Conservation (phyloP, 306 rosid species). For the Prunus kanzakura region DNA sequence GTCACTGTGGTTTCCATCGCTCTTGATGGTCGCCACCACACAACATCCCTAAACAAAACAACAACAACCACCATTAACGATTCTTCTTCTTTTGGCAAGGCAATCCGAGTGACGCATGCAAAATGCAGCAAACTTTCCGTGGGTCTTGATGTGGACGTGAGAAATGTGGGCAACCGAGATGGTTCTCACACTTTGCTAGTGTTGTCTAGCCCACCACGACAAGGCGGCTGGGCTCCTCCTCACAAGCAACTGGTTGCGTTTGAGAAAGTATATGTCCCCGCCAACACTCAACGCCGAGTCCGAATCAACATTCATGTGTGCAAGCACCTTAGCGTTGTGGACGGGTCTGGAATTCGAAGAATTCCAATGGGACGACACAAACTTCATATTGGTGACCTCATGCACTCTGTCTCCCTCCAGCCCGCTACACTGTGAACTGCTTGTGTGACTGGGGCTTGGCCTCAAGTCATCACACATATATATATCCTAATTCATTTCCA, state of each 20-base stretch:
- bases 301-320: slow-evolving; percentile 66
- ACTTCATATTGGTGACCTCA: slow-evolving; percentile 56
- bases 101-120: slow-evolving; percentile 78
- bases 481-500: not conserved
- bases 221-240: slow-evolving; percentile 55
- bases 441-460: too few species aligned
- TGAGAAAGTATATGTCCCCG: slow-evolving; percentile 58
- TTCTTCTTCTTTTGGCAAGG: slow-evolving; percentile 38
- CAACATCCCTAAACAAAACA: not conserved
- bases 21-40: slow-evolving; percentile 43
- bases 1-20: slow-evolving; percentile 44
- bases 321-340: slow-evolving; percentile 73
- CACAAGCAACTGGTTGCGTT: slow-evolving; percentile 65
- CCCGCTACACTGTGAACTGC: slow-evolving; percentile 32
- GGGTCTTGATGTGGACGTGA: slow-evolving; percentile 51
- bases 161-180: slow-evolving; percentile 61
- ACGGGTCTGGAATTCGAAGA: slow-evolving; percentile 66
- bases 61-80: not conserved
- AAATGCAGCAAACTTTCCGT: slow-evolving; percentile 57
- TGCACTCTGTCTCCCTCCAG: slow-evolving; percentile 61
- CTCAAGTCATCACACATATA: too few species aligned
- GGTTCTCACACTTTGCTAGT: slow-evolving; percentile 72
- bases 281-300: slow-evolving; percentile 42
- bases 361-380: slow-evolving; percentile 66
- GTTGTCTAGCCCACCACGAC: slow-evolving; percentile 59